A percentile compares a stretch with the other conserved stretches of the same genome.
These are phyloP conservation scores for Elsinoe australis DNA, from an alignment of 2,329 filamentous ascomycete species.

Conservation along the genomic window DNA sequence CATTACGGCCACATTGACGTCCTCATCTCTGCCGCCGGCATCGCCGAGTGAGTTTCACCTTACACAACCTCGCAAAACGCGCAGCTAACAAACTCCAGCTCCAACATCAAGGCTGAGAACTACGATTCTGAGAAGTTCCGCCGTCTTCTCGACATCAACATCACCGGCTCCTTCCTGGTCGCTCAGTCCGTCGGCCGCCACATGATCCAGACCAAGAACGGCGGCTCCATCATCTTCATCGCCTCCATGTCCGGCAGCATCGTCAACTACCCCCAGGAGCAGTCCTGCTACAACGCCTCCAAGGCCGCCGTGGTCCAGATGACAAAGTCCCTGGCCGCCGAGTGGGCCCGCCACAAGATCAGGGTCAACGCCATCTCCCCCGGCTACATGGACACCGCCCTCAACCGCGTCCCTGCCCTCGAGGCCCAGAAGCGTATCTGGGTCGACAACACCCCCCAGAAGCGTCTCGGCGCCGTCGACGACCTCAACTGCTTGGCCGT, in stretches of 20 bases:
- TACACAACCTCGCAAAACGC: neutral
- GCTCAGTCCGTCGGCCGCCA: constrained; percentile 47
- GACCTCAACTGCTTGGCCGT: constrained; percentile 72
- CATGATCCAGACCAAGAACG: constrained; percentile 65
- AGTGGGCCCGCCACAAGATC: constrained; percentile 76
- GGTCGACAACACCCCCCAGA: constrained; percentile 65
- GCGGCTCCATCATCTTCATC: constrained; percentile 66
- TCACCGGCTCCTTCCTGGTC: constrained; percentile 71
- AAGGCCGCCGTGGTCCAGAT: constrained; percentile 74
- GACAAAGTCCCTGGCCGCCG: constrained; percentile 70
- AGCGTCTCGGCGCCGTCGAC: constrained; percentile 62
- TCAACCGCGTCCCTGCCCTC: constrained; percentile 69
- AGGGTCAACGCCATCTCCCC: constrained; percentile 79
- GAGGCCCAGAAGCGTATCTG: constrained; percentile 78
- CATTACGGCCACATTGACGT: constrained; percentile 64
- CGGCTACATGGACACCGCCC: constrained; percentile 78
- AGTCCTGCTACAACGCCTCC: constrained; percentile 75
- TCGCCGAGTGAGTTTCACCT: constrained; percentile 54
- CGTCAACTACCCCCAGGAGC: constrained; percentile 58
- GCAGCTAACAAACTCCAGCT: constrained; percentile 35
- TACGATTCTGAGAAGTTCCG: constrained; percentile 72
- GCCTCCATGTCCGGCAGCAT: constrained; percentile 52
- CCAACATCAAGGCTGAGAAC: constrained; percentile 73
- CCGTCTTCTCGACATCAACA: constrained; percentile 72
- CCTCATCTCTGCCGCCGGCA: constrained; percentile 72